Base-by-base conservation (phyloP, 2,329 filamentous ascomycete genomes). In the Didymella pinodella region DNA sequence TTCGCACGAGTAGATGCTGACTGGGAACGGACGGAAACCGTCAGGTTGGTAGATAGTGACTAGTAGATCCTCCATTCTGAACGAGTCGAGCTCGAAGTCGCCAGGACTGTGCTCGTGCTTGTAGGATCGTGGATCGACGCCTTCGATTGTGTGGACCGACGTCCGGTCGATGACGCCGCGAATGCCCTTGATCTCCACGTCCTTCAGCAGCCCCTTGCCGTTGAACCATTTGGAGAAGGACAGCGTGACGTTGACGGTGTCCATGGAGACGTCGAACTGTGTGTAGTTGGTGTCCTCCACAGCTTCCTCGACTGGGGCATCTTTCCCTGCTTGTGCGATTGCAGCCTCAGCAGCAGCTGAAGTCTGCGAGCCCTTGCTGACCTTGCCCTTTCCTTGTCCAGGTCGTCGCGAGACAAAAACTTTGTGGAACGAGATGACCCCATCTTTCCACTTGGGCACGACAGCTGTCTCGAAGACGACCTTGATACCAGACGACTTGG, bases 151-250 rank as follows among this genome's bases (percentile, higher is more conserved):
- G 56, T 83, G 81, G 2, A 99, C 90, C 46, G 88, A 90, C 0
- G 93, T 97, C 59, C 95, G 87, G 77, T 99, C 95, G 44, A 99
- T 85, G 5, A 98, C 92, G 22, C 95, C 95, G 59, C 95, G 87
- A 29, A 99, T 91, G 4, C 95, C 95, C 72, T 93, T 95, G 51
- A 99, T 89, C 73, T 97, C 93, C 41, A 99, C 95, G 73, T 98
- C 92, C 68, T 91, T 89, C 8, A 99, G 81, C 6, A 96, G 84
- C 0, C 95, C 95, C 76, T 94, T 97, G 22, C 95, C 94, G 68
- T 97, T 98, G 87, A 96, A 96, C 95, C 95, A 99, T 75, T 97
- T 98, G n/a, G 93, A 85, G 68, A 99, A 98, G 0, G 95, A 99
- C 26, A 99, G 78, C 0, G 94, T 98, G 41, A 99, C 94, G 71